Percentiles rank a stretch among this genome's conserved stretches.
Evolutionary conservation across 2,329 filamentous ascomycete genomes (phyloP).

Genomic region (Chalara sp.): DNA sequence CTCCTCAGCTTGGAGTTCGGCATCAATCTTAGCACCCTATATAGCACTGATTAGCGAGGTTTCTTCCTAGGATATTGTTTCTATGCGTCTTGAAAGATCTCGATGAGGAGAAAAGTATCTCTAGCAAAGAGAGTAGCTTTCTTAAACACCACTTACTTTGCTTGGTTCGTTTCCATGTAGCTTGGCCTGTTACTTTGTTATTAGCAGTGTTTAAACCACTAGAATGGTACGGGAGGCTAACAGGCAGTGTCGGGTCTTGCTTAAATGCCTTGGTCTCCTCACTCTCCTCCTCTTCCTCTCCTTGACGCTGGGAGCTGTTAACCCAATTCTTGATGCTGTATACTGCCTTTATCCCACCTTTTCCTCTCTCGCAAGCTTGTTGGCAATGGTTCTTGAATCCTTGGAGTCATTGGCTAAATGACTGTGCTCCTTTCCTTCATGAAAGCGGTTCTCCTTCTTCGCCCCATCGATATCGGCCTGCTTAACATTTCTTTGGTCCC

Average conservation of each 20-base stretch:
- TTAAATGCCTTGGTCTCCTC: slow-evolving; percentile 21
- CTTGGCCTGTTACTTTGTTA: slow-evolving; percentile 38
- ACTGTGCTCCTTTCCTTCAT: slow-evolving; percentile 65
- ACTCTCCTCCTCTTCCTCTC: slow-evolving; percentile 36
- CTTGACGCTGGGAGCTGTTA: slow-evolving; percentile 26
- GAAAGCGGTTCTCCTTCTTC: slow-evolving; percentile 50
- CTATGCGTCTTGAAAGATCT: too few species aligned
- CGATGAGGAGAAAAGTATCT: too few species aligned
- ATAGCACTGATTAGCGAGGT: slow-evolving; percentile 28
- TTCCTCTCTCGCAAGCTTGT: slow-evolving; percentile 60
- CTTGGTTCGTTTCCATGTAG: slow-evolving; percentile 64
- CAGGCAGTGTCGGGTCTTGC: slow-evolving; percentile 51
- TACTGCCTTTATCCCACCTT: slow-evolving; percentile 27
- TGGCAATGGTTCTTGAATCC: slow-evolving; percentile 65
- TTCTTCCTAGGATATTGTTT: too few species aligned
- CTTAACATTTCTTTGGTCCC: slow-evolving; percentile 61
- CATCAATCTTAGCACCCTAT: slow-evolving; percentile 65
- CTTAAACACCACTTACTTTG: too few species aligned
- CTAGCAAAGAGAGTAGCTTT: too few species aligned
- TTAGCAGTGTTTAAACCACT: too few species aligned
- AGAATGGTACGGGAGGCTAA: slow-evolving; percentile 25
- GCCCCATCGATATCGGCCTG: slow-evolving; percentile 16
- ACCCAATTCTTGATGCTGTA: background rate
- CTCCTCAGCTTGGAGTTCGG: slow-evolving; percentile 61
- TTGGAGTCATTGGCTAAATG: slow-evolving; percentile 68